Evolutionary conservation across 306 rosid genomes (phyloP).

Genomic region (Pyrus bretschneideri): DNA sequence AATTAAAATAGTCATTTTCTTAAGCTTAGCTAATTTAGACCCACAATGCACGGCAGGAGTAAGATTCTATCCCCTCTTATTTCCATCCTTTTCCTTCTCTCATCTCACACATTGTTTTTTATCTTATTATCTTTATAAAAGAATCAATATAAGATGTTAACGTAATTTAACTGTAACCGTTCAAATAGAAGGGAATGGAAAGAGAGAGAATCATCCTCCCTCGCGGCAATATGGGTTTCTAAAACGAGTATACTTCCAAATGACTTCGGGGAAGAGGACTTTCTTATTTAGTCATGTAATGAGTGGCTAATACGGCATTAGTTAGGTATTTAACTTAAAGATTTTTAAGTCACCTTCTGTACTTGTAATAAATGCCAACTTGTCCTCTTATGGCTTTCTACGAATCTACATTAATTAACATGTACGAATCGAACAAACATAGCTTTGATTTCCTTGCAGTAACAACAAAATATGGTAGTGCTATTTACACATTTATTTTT

Average conservation of each 20-base stretch:
- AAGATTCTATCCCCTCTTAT: too few species aligned
- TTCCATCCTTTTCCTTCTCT: accelerated
- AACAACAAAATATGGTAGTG: too few species aligned
- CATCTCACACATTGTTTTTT: too few species aligned
- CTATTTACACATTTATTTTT: too few species aligned
- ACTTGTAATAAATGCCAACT: neutral
- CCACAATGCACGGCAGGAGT: neutral
- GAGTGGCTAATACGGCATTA: conserved; percentile 11
- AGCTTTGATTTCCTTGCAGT: too few species aligned
- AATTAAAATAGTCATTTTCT: too few species aligned
- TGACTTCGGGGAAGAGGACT: conserved; percentile 28
- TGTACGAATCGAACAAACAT: neutral
- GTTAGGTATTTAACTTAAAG: conserved; percentile 34
- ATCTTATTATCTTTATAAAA: too few species aligned
- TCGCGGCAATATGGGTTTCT: conserved; percentile 23
- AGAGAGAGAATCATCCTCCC: too few species aligned
- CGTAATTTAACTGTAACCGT: accelerated
- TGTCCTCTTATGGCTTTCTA: neutral
- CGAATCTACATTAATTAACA: neutral
- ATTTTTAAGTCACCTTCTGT: neutral
- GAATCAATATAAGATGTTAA: too few species aligned
- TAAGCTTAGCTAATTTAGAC: neutral
- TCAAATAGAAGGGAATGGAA: too few species aligned
- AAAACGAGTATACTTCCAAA: conserved; percentile 28
- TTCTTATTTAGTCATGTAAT: conserved; percentile 14